Percentiles rank a stretch among this genome's conserved stretches.
Evolutionary conservation across 495 filamentous ascomycete species (phyloP).

Genomic region (Aspergillus carlsbadensis): DNA sequence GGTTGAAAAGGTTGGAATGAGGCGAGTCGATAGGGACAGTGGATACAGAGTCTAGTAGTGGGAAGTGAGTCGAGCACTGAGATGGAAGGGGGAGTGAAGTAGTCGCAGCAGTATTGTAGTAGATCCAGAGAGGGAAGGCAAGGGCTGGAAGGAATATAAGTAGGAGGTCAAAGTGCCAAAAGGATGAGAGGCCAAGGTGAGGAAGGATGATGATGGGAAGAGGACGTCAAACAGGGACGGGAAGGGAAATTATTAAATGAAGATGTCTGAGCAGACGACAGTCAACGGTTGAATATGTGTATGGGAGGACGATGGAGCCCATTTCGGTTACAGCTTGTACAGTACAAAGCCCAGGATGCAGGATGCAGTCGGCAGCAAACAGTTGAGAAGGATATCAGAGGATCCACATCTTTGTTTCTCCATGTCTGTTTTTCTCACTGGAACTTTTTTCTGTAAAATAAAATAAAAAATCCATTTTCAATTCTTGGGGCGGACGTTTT

Average conservation of each 20-base stretch:
- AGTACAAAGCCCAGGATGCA: slow-evolving; percentile 34
- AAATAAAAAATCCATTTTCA: slow-evolving; percentile 12
- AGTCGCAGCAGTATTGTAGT: neutral
- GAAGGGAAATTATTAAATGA: slow-evolving; percentile 41
- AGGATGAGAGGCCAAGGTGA: slow-evolving; percentile 11
- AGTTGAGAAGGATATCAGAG: slow-evolving; percentile 22
- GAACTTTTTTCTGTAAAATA: slow-evolving; percentile 17
- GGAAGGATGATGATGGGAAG: slow-evolving; percentile 16
- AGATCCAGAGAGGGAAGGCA: neutral
- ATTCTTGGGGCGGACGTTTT: slow-evolving; percentile 22
- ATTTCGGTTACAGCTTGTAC: slow-evolving; percentile 49
- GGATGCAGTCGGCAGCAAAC: slow-evolving; percentile 44
- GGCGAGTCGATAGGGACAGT: neutral
- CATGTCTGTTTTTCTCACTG: slow-evolving; percentile 16
- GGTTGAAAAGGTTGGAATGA: neutral
- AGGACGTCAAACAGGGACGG: slow-evolving; percentile 26
- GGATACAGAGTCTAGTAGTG: neutral
- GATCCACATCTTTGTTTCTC: slow-evolving; percentile 19
- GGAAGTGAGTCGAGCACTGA: slow-evolving; percentile 5
- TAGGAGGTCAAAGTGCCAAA: neutral
- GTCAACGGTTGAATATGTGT: slow-evolving; percentile 36
- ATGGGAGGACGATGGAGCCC: slow-evolving; percentile 24
- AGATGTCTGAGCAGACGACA: slow-evolving; percentile 41
- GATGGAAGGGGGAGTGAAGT: neutral
- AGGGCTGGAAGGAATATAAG: slow-evolving; percentile 1